Evolutionary conservation across 192 early-diverging fungal species (phyloP).

Genomic region (Coemansia sp.): DNA sequence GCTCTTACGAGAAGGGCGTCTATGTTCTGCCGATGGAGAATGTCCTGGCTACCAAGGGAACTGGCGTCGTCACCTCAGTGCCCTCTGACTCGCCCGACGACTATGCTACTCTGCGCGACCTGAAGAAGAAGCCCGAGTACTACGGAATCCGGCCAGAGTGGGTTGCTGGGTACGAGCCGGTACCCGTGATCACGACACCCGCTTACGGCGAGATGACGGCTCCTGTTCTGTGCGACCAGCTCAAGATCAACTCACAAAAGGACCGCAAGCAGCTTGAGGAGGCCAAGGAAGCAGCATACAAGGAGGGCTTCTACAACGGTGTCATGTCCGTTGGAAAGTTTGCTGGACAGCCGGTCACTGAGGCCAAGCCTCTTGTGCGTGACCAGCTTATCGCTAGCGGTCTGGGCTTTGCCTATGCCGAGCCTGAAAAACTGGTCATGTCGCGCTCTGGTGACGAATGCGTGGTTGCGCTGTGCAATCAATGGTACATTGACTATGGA

Average conservation of each 20-base stretch:
- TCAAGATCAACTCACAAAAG: conserved; percentile 97
- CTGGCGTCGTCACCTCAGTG: conserved; percentile 97
- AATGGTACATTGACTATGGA: conserved; percentile 99
- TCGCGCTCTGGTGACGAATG: conserved; percentile 96
- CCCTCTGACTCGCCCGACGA: conserved; percentile 99
- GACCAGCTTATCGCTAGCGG: conserved; percentile 68
- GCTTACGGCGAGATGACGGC: conserved; percentile 86
- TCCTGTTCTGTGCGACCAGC: conserved; percentile 77
- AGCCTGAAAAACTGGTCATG: conserved; percentile 93
- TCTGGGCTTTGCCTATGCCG: conserved; percentile 86
- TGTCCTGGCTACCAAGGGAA: conserved; percentile 93
- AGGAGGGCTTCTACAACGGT: conserved; percentile 97
- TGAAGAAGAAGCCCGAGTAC: conserved; percentile 92
- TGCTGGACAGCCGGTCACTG: conserved; percentile 82
- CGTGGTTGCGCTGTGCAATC: conserved; percentile 91
- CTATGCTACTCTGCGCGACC: conserved; percentile 84
- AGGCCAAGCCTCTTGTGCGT: conserved; percentile 85
- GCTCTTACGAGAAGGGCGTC: conserved; percentile 68
- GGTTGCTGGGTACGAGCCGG: conserved; percentile 79
- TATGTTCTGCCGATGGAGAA: conserved; percentile 98
- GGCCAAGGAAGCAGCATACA: conserved; percentile 94
- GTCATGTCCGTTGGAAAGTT: conserved; percentile 81
- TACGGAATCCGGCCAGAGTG: conserved; percentile 88
- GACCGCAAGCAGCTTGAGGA: conserved; percentile 88
- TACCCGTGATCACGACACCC: conserved; percentile 85